A percentile compares a stretch with the other conserved stretches of the same genome.
phyloP scores from a whole-genome alignment of 495 filamentous ascomycete species.

The Wilcoxina mikolae region DNA sequence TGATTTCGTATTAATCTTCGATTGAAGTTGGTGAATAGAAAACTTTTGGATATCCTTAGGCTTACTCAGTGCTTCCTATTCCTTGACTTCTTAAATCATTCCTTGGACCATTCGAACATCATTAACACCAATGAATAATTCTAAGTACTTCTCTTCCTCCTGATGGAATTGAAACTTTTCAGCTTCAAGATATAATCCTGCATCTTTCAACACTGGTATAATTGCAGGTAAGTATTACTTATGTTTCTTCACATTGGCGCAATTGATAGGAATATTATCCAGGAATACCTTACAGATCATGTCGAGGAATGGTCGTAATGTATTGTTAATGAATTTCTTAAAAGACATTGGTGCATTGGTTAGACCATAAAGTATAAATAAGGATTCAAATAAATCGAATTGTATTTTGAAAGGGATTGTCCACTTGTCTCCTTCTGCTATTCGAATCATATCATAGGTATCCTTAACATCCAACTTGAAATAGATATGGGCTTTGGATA shows the following conservation, averaged over 20 bases:
- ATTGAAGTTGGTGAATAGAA: conserved; percentile 33
- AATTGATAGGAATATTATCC: too few species aligned
- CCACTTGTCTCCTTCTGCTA: conserved; percentile 29
- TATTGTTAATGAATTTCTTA: conserved; percentile 28
- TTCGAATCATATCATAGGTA: conserved; percentile 16
- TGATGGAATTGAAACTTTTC: conserved; percentile 9
- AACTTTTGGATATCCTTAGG: conserved; percentile 26
- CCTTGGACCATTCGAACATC: not conserved
- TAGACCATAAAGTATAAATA: conserved; percentile 24
- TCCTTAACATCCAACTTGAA: conserved; percentile 1
- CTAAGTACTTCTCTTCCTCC: not conserved
- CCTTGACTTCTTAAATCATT: not conserved
- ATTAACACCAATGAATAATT: not conserved
- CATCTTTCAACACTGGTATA: not conserved
- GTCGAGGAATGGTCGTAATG: conserved; percentile 21
- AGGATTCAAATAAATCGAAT: conserved; percentile 26
- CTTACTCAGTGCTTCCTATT: not conserved
- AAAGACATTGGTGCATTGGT: conserved; percentile 23
- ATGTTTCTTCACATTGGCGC: conserved; percentile 11
- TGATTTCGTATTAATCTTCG: conserved; percentile 27
- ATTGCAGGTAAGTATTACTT: not conserved
- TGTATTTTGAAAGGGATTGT: conserved; percentile 30
- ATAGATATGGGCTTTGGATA: not conserved
- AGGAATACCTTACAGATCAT: conserved; percentile 24
- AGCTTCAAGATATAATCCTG: not conserved